These are phyloP conservation scores for Diddensiella transvaalensis DNA, from an alignment of 805 yeast species.

Conservation along the genomic window DNA sequence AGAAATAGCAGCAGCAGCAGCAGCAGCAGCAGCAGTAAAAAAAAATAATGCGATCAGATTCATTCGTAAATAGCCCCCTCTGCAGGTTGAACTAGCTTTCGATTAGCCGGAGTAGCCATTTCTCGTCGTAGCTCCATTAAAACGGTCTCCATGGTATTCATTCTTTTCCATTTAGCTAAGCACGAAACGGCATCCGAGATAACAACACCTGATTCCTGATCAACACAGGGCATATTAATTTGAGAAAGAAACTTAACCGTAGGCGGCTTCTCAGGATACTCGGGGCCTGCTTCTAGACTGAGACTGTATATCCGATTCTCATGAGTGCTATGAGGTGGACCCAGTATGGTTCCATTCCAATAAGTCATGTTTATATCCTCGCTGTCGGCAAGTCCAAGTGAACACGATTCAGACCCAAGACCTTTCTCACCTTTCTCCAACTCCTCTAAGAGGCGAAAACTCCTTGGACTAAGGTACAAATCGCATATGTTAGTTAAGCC, in stretches of 20 bases:
- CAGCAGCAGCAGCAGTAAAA: background rate
- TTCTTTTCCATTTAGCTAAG: constrained; percentile 79
- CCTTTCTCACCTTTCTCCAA: constrained; percentile 98
- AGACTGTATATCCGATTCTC: constrained; percentile 91
- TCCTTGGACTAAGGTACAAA: constrained; percentile 60
- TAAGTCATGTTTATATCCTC: constrained; percentile 90
- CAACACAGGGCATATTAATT: constrained; percentile 91
- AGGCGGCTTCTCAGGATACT: constrained; percentile 90
- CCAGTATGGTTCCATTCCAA: constrained; percentile 98
- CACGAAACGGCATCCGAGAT: constrained; percentile 55
- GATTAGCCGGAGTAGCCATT: constrained; percentile 80
- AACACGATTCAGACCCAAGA: constrained; percentile 92
- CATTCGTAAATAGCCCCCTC: constrained; percentile 69
- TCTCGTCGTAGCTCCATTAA: constrained; percentile 80
- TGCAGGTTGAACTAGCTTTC: constrained; percentile 84
- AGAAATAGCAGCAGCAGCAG: no score
- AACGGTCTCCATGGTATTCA: constrained; percentile 91
- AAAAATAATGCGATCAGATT: background rate
- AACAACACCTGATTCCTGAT: constrained; percentile 53
- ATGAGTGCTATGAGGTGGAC: constrained; percentile 90
- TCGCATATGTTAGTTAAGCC: background rate
- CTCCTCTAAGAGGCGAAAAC: constrained; percentile 91
- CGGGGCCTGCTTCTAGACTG: constrained; percentile 72
- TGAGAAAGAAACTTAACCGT: constrained; percentile 72
- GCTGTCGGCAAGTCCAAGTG: constrained; percentile 86